Conservation (phyloP, 1,139 yeast genomes). For the Pichia terricola region DNA sequence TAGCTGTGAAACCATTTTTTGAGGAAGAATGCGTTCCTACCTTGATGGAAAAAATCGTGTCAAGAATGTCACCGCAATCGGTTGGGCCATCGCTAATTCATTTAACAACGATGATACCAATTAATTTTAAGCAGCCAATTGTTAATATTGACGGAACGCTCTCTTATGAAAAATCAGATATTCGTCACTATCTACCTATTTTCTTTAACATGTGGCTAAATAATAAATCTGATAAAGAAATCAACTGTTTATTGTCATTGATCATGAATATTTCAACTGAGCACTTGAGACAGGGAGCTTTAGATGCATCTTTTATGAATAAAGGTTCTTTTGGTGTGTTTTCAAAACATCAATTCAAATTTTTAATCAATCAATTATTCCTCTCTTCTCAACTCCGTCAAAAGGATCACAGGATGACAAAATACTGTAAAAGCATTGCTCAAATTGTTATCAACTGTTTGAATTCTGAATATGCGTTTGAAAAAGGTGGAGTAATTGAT, state of each 20-base stretch:
- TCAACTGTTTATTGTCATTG: conserved; percentile 56
- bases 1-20: conserved; percentile 31
- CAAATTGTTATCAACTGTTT: conserved; percentile 59
- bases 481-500: conserved; percentile 40
- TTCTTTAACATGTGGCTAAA: conserved; percentile 72
- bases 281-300: conserved; percentile 30
- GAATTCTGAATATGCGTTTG: conserved; percentile 37
- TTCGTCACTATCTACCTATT: conserved; percentile 50
- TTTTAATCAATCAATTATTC: conserved; percentile 44
- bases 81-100: conserved; percentile 51
- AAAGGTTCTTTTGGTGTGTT: conserved; percentile 52
- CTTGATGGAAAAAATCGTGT: conserved; percentile 27
- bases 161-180: conserved; percentile 31
- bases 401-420: conserved; percentile 16
- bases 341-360: conserved; percentile 53
- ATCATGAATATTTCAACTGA: conserved; percentile 55
- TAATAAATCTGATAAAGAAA: conserved; percentile 49
- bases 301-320: conserved; percentile 24
- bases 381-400: conserved; percentile 28
- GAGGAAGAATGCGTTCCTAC: conserved; percentile 23
- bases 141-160: conserved; percentile 11
- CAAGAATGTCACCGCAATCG: conserved; percentile 45
- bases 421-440: conserved; percentile 35
- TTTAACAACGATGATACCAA: conserved; percentile 46
- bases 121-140: conserved; percentile 17